Percentiles rank a stretch among this genome's conserved stretches.
Evolutionary conservation across 345 rosid species (phyloP).

Genomic region (Schrenkiella parvula): DNA sequence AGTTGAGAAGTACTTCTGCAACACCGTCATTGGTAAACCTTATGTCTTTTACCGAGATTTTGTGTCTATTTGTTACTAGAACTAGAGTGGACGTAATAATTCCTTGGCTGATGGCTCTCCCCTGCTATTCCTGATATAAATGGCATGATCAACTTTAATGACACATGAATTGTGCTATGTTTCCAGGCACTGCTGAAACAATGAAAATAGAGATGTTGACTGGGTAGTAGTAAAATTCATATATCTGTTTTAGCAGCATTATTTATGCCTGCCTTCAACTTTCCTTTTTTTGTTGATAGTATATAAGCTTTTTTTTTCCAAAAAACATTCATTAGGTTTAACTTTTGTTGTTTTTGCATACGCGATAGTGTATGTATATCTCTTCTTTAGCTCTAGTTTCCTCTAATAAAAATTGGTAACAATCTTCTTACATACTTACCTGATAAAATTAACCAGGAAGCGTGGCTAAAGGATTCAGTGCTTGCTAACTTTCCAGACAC

Average conservation of each 20-base stretch:
- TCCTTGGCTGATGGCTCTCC: neutral
- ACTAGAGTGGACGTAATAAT: neutral
- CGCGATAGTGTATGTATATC: neutral
- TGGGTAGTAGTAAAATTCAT: neutral
- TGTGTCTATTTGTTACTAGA: conserved; percentile 12
- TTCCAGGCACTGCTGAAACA: neutral
- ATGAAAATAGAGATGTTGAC: conserved; percentile 4
- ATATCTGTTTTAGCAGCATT: conserved; percentile 9
- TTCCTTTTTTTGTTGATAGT: neutral
- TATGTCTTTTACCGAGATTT: neutral
- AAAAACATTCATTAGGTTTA: neutral
- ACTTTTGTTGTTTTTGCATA: neutral
- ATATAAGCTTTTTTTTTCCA: neutral
- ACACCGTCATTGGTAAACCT: conserved; percentile 59
- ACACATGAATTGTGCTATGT: conserved; percentile 10
- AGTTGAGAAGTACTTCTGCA: conserved; percentile 41
- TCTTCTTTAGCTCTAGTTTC: neutral
- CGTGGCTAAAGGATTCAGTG: conserved; percentile 79
- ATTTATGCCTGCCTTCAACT: neutral
- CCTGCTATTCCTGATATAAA: conserved; percentile 4
- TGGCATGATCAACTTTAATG: conserved; percentile 7
- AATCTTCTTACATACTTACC: conserved; percentile 33
- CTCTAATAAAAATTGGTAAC: neutral
- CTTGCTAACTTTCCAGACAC: conserved; percentile 82
- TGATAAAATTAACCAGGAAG: conserved; percentile 66